Conservation (phyloP, 768 basidiomycete species). For the Suillus americanus region DNA sequence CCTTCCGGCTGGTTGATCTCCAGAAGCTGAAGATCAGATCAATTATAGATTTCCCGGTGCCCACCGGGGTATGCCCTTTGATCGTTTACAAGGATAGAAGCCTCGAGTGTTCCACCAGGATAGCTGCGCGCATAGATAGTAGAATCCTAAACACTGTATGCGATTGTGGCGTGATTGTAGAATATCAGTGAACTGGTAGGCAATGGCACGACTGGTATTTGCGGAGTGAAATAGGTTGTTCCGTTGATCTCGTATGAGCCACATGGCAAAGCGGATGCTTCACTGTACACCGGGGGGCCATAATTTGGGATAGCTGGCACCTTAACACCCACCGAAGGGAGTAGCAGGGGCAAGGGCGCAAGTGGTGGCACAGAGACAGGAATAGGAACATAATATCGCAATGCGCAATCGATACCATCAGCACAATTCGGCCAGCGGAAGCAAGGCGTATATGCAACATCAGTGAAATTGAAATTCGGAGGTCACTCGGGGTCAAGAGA, state of each 20-base stretch:
- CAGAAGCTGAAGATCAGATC: background rate
- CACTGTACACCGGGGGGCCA: background rate
- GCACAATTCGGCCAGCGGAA: conserved; percentile 32
- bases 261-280: conserved; percentile 11
- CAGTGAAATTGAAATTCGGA: conserved; percentile 17
- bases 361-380: conserved; percentile 15
- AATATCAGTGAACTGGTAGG: conserved; percentile 5
- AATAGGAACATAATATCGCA: conserved; percentile 28
- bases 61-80: background rate
- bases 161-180: background rate
- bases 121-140: background rate
- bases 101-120: background rate
- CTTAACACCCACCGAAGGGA: background rate
- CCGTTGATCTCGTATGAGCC: conserved; percentile 26
- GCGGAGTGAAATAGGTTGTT: conserved; percentile 29
- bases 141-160: background rate
- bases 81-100: background rate
- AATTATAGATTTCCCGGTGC: background rate
- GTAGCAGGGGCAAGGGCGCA: background rate
- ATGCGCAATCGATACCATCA: conserved; percentile 24
- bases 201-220: conserved; percentile 1
- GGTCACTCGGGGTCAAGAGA: background rate
- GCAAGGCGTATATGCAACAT: conserved; percentile 37
- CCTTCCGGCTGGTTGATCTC: background rate
- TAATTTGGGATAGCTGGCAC: conserved; percentile 7